Evolutionary conservation across 2,329 filamentous ascomycete species (phyloP).

Genomic region (Calonectria naviculata): DNA sequence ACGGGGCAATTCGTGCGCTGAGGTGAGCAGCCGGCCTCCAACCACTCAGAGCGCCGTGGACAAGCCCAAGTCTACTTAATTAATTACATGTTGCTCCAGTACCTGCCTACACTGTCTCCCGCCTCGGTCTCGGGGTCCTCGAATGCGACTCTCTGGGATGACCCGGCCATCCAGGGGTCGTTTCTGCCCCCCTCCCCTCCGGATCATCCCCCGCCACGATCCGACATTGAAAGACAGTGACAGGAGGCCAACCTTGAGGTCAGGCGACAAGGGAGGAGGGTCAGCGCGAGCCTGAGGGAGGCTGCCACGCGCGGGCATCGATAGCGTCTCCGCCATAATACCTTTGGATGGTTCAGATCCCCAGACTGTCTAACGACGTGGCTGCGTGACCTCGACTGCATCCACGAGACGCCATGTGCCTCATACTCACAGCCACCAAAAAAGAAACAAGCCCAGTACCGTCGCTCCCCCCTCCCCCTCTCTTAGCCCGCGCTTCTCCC

Average conservation of each 20-base stretch:
- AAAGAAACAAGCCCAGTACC: background rate
- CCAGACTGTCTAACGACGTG: background rate
- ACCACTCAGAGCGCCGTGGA: background rate
- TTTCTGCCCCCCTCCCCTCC: slow-evolving; percentile 13
- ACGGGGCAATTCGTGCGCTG: background rate
- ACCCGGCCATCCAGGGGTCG: slow-evolving; percentile 13
- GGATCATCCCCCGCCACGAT: slow-evolving; percentile 16
- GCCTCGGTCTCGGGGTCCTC: slow-evolving; percentile 15
- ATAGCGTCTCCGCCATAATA: background rate
- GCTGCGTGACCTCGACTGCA: slow-evolving; percentile 12
- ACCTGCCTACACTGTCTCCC: background rate
- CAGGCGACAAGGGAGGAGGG: slow-evolving; percentile 12
- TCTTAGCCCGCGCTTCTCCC: background rate
- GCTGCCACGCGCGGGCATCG: background rate
- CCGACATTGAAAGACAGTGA: slow-evolving; percentile 11
- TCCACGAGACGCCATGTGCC: slow-evolving; percentile 7
- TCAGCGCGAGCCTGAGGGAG: slow-evolving; percentile 3
- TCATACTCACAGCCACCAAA: slow-evolving; percentile 15
- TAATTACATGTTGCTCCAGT: slow-evolving; percentile 19
- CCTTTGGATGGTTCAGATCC: background rate
- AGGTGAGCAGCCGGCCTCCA: background rate
- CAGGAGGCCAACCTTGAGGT: background rate
- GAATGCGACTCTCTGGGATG: slow-evolving; percentile 32
- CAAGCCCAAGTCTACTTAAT: background rate
- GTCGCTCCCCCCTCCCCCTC: background rate